Evolutionary conservation across 2,329 filamentous ascomycete genomes (phyloP), one percentile per base, ranked within the genome.

Genomic region (Phialocephala sp.): DNA sequence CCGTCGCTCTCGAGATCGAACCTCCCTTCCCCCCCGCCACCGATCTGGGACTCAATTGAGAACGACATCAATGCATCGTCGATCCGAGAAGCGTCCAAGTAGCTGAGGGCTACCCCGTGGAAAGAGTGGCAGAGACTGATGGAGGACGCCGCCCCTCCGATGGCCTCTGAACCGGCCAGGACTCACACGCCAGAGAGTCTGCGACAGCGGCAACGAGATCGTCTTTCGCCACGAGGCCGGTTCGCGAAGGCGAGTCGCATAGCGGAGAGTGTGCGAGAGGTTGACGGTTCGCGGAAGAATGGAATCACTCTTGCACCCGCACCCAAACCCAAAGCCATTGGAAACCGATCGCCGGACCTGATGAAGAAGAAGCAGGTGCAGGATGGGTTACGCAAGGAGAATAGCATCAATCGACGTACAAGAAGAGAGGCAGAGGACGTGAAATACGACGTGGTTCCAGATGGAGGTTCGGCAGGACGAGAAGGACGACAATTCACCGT

Each of bases 401-500:
- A 73, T 39, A 73, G 72, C 62, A 63, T 72, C 45, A 70, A 69
- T 66, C 68, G 69, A 56, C 69, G 70, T 18, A 72, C 65, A 6
- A 71, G 65, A 56, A 68, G 68, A 62, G 72, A 74, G 32, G 68
- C 65, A 60, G 88, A 89, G 62, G 73, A 81, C 12, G 83, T 84
- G 64, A 86, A 82, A 74, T 81, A 80, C 72, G 85, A 87, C 62
- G 80, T 87, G 64, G 79, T 82, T n/a, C 82, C 85, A 12, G 89
- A 92, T 73, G 85, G 85, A 65, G 79, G 83, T 64, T 86, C 87
- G 56, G 85, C 82, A 62, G 84, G 86, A 39, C 68, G 74, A 65
- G 76, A 76, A 71, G 75, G 75, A 18, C 68, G 75, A 47, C 75
- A 76, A 73, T 94, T 94, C 76, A 89, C 90, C 1, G 91, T 94